Evolutionary conservation across 1,284 basidiomycete genomes (phyloP).

Genomic region (Crepidotus sp.): DNA sequence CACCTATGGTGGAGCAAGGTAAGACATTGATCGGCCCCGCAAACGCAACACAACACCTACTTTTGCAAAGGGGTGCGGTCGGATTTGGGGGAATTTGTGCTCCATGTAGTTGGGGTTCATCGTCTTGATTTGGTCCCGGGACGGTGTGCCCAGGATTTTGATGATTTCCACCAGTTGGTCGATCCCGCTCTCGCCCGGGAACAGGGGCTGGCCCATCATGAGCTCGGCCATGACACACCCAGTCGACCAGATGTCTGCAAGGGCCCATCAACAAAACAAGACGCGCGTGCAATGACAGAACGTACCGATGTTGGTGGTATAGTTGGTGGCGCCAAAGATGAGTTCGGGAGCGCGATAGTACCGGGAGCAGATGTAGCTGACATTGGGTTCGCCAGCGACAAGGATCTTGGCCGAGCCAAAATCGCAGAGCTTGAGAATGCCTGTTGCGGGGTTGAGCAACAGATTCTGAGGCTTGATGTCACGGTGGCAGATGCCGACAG

Average conservation of each 20-base stretch:
- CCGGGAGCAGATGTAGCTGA: conserved; percentile 98
- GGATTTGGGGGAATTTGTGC: conserved; percentile 99
- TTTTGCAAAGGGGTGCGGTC: conserved; percentile 93
- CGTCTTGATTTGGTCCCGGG: conserved; percentile 99
- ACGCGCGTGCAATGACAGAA: conserved; percentile 5
- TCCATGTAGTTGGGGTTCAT: conserved; percentile 99
- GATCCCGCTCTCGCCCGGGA: conserved; percentile 99
- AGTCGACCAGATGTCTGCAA: conserved; percentile 95
- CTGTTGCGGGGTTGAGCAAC: conserved; percentile 92
- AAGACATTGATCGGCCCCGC: conserved; percentile 14
- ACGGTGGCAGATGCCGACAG: conserved; percentile 94
- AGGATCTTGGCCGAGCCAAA: conserved; percentile 99
- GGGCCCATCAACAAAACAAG: conserved; percentile 17
- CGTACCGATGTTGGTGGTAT: conserved; percentile 97
- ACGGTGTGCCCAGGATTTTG: conserved; percentile 98
- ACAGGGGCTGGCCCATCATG: conserved; percentile 97
- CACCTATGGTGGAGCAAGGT: conserved; percentile 63
- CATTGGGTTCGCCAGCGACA: conserved; percentile 96
- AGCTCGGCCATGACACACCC: conserved; percentile 99
- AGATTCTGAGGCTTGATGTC: conserved; percentile 99
- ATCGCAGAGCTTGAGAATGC: conserved; percentile 96
- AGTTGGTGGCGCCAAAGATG: conserved; percentile 99
- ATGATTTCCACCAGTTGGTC: conserved; percentile 99
- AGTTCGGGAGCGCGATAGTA: conserved; percentile 99
- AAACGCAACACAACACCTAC: conserved; percentile 29